Percentiles rank a stretch among this genome's conserved stretches.
Conservation (phyloP, 192 early-diverging fungal genomes). For the Lobulomyces angularis region DNA sequence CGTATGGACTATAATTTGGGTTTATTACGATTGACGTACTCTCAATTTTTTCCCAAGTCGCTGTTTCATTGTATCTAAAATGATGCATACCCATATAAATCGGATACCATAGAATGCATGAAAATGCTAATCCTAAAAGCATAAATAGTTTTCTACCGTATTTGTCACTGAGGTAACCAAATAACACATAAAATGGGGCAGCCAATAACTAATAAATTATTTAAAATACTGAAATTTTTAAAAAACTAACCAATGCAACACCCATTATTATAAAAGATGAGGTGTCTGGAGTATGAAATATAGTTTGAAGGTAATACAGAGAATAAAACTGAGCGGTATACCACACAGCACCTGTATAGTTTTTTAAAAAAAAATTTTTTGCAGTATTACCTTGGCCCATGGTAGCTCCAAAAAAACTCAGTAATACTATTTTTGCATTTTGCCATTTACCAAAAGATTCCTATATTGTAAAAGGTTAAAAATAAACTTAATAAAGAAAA, state of each 20-base stretch:
- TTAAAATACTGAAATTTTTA: too few relatives aligned
- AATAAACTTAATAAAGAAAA: too few relatives aligned
- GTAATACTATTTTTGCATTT: constrained; percentile 3
- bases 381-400: too few relatives aligned
- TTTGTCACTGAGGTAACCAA: constrained; percentile 14
- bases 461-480: too few relatives aligned
- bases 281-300: not conserved
- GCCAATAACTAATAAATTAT: constrained; percentile 2
- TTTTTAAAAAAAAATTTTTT: too few relatives aligned
- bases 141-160: constrained; percentile 15
- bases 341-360: constrained; percentile 8
- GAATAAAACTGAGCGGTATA: constrained; percentile 3
- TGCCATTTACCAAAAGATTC: constrained; percentile 1
- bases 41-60: not conserved
- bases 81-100: constrained; percentile 5
- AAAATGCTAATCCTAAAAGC: constrained; percentile 7
- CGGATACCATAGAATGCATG: constrained; percentile 9
- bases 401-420: constrained; percentile 8
- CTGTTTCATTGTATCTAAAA: constrained; percentile 3
- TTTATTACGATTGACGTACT: too few relatives aligned
- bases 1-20: constrained; percentile 9
- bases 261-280: constrained; percentile 6
- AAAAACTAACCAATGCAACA: too few relatives aligned
- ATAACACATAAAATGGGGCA: constrained; percentile 8
- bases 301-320: constrained; percentile 6